Conservation (phyloP, 2,329 filamentous ascomycete species). For the Pestalotiopsis sp. region DNA sequence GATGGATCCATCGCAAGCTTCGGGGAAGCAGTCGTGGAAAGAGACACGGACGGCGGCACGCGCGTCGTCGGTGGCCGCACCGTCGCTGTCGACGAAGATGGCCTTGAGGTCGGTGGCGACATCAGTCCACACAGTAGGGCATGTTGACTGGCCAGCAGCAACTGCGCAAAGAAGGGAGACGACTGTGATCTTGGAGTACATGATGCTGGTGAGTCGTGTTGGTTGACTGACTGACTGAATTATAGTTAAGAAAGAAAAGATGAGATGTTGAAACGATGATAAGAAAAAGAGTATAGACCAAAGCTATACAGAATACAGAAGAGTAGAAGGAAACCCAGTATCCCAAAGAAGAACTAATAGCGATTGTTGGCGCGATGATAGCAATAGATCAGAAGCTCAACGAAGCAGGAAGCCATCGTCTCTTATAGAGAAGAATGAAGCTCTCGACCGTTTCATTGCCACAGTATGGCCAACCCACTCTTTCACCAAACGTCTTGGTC, state of each 20-base stretch:
- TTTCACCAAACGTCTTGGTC: neutral
- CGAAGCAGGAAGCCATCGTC: neutral
- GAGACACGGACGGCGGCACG: slow-evolving; percentile 27
- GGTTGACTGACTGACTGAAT: neutral
- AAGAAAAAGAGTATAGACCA: neutral
- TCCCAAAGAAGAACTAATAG: neutral
- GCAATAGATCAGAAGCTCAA: neutral
- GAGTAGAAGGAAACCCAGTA: neutral
- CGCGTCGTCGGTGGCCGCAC: slow-evolving; percentile 25
- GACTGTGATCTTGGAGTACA: neutral
- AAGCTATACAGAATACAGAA: neutral
- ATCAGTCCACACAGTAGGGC: slow-evolving; percentile 26
- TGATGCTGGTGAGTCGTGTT: neutral
- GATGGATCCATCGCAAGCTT: slow-evolving; percentile 28
- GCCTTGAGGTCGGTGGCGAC: slow-evolving; percentile 24
- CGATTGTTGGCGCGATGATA: neutral
- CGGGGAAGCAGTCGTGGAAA: slow-evolving; percentile 33
- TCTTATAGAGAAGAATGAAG: neutral
- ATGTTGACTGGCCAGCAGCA: slow-evolving; percentile 13
- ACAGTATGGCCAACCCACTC: neutral
- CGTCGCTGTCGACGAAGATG: slow-evolving; percentile 19
- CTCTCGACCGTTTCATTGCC: neutral
- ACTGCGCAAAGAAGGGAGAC: neutral
- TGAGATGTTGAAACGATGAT: neutral
- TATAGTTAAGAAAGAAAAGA: neutral